These are phyloP conservation scores for Corylus americana DNA, from an alignment of 306 rosid species.

Conservation along the genomic window DNA sequence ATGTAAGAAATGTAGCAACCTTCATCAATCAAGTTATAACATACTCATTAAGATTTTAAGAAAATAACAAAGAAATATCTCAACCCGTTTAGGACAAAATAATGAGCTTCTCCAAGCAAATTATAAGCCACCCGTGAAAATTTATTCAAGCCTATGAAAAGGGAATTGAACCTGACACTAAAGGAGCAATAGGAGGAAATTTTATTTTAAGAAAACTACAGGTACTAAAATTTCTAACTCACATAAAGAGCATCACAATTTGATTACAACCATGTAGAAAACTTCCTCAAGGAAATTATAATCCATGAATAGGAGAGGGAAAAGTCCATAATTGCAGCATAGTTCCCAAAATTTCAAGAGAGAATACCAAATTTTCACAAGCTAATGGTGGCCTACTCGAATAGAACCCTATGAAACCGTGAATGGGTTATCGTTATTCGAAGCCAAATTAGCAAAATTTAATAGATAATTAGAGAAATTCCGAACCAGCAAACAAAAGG, in stretches of 20 bases:
- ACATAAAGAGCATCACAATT: not conserved
- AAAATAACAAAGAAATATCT: not conserved
- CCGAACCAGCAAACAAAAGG: not conserved
- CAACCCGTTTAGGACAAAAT: not conserved
- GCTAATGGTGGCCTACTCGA: not conserved
- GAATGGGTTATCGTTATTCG: not conserved
- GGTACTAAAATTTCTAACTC: not conserved
- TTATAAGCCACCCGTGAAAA: not conserved
- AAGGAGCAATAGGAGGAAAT: not conserved
- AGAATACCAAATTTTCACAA: not conserved
- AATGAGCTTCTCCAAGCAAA: not conserved
- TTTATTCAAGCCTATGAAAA: not conserved
- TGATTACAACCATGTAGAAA: not conserved
- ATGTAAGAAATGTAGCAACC: not conserved
- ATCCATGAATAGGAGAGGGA: not conserved
- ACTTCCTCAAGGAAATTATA: not conserved
- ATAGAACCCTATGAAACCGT: not conserved
- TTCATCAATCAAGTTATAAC: conserved; percentile 6
- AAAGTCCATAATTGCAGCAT: not conserved
- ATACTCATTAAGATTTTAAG: not conserved
- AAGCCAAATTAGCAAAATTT: too few relatives aligned
- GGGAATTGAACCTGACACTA: not conserved
- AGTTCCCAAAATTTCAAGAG: not conserved
- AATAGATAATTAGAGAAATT: not conserved
- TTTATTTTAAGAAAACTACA: not conserved